Base-by-base conservation (phyloP, 305 asterid species). In the Caryopteris hybrid region DNA sequence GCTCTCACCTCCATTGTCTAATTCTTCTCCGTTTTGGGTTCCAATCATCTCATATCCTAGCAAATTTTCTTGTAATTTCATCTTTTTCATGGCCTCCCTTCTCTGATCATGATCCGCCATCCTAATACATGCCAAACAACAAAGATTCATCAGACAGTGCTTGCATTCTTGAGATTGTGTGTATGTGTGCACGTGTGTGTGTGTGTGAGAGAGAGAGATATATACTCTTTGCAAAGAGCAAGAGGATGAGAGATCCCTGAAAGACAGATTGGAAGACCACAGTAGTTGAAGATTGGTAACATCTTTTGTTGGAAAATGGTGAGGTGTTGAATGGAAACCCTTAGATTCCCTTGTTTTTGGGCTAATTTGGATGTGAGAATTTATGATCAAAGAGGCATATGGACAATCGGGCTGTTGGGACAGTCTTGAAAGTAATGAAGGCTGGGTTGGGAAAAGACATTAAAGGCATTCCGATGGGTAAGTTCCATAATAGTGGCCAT, bases 181-280 rank as follows among this genome's bases (percentile, higher is more conserved):
- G 45, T 60, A 70, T 59, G 41, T 39, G 61, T 47, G 63, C 20
- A 52, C 27, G 71, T 10, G 72, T 6, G 66, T n/a, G 71, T n/a
- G 64, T 22, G 62, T 21, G 71, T 13, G 71, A 21, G 61, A n/a
- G 71, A 23, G 71, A 74, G 65, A 75, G 70, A 69, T 55, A 60
- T 12, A 47, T 13, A 77, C 81, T 77, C 78, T 38, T 68, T 71
- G 57, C 36, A 52, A 2, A 73, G 46, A 58, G 66, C 12, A 23
- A 43, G 51, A 42, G 73, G 57, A 69, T 45, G 74, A 64, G 58
- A 43, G 64, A 73, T 64, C 65, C 70, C 70, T 27, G 64, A 69
- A n/a, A 77, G 76, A 58, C 73, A 73, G 14, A 77, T 47, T 52
- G 79, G 82, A 73, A 78, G 74, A n/a, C 79, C 79, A 6, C 69